Conservation (phyloP, 331 rosid genomes). For the Arachis monticola region DNA sequence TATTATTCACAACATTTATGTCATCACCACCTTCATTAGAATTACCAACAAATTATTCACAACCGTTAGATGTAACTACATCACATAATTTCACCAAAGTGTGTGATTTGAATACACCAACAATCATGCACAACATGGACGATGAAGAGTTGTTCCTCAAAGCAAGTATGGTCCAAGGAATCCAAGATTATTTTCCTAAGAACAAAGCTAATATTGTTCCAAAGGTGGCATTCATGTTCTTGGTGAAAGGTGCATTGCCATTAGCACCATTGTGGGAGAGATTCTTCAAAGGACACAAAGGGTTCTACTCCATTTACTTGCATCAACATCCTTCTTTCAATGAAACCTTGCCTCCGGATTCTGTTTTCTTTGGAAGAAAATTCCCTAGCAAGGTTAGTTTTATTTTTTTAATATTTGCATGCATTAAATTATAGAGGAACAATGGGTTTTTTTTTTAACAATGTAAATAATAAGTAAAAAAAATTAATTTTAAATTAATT, state of each 20-base stretch:
- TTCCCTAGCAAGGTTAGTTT: constrained; percentile 62
- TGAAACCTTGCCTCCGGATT: constrained; percentile 43
- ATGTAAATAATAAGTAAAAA: no score
- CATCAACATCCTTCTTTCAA: constrained; percentile 65
- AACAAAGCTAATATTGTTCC: neutral
- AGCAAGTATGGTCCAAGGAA: constrained; percentile 46
- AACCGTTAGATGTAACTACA: neutral
- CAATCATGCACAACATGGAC: constrained; percentile 56
- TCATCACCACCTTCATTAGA: neutral
- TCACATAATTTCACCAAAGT: neutral
- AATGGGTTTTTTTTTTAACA: no score
- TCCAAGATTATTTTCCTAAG: neutral
- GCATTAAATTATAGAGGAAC: no score
- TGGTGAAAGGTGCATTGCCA: constrained; percentile 55
- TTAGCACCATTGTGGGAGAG: constrained; percentile 62
- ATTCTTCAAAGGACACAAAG: constrained; percentile 56
- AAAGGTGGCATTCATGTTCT: constrained; percentile 76
- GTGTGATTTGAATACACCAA: constrained; percentile 15
- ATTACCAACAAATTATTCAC: no score
- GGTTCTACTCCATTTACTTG: constrained; percentile 58
- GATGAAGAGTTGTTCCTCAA: constrained; percentile 61
- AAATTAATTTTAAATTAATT: no score
- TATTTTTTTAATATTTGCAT: no score
- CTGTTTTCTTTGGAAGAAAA: constrained; percentile 63
- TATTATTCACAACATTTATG: neutral